Evolutionary conservation across 2,329 filamentous ascomycete species (phyloP), one percentile per base, ranked within the genome.

Genomic region (Stachybotrys echinatus): DNA sequence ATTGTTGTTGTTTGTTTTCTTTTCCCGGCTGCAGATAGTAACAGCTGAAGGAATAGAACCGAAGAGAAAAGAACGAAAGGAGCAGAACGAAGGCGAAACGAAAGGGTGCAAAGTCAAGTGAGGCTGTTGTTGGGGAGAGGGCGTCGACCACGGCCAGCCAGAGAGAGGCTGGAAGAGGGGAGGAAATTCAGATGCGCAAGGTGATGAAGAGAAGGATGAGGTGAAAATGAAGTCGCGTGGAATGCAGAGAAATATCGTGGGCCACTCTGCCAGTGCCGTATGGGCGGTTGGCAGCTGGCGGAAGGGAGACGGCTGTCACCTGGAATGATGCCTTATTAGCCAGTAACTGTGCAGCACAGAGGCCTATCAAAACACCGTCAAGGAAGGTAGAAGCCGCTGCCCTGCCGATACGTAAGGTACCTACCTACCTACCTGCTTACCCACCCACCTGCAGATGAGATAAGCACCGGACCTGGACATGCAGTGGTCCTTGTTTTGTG

Each of bases 71-170:
- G n/a, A n/a, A n/a, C n/a, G n/a, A n/a, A n/a, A n/a, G n/a, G n/a
- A n/a, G 50, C 22, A 37, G 47, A 47, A 42, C 31, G 38, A 50
- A 40, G 45, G 48, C 43, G 48, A 37, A 20, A 23, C 38, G 49
- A 27, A 20, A 48, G 47, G 49, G 51, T 43, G 51, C 52, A 47
- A 23, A n/a, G n/a, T n/a, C n/a, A 38, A 52, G 45, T 46, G 45
- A 20, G 39, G 40, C 4, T 19, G 22, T 34, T 23, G 44, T 34
- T n/a, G 7, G 18, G 21, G 44, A 46, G 34, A 18, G 6, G 17
- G 10, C 3, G 23, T 18, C 34, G 14, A 12, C 22, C 12, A 31
- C 10, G 22, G 34, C n/a, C 14, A n/a, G n/a, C n/a, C n/a, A 46
- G 21, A 27, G 44, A 23, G 23, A 18, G 23, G 2, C 18, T 20